These are phyloP conservation scores for Intubia oerlemansii DNA, from an alignment of 2,329 filamentous ascomycete genomes.

Conservation along the genomic window DNA sequence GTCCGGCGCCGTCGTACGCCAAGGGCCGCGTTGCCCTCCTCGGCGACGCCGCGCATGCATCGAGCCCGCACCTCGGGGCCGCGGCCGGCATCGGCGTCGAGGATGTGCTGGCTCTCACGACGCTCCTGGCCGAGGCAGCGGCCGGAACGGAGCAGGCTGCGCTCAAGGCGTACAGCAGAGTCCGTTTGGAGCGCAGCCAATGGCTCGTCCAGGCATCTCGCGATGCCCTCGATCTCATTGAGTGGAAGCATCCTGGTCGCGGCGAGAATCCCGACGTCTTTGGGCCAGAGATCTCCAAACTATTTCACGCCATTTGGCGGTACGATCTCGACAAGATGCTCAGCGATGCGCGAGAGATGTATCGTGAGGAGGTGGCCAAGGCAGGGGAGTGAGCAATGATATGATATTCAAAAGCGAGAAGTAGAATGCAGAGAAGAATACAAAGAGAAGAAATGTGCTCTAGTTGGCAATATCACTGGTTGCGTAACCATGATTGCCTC, in stretches of 20 bases:
- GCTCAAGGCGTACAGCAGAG: constrained; percentile 16
- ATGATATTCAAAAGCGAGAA: too few relatives aligned
- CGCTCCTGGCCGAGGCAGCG: constrained; percentile 11
- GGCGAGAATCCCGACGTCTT: constrained; percentile 16
- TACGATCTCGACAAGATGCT: constrained; percentile 16
- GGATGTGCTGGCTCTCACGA: constrained; percentile 24
- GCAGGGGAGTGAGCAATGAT: too few relatives aligned
- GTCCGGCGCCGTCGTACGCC: constrained; percentile 22
- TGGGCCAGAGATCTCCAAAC: constrained; percentile 15
- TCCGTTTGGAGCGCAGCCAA: constrained; percentile 19
- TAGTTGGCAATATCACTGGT: too few relatives aligned
- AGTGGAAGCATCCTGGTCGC: constrained; percentile 13
- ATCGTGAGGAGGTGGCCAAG: neutral
- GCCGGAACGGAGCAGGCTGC: constrained; percentile 10
- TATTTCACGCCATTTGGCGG: constrained; percentile 17
- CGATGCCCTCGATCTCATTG: constrained; percentile 17
- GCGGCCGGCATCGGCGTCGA: constrained; percentile 35
- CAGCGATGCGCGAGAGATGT: constrained; percentile 6
- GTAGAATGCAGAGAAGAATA: too few relatives aligned
- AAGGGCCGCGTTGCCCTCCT: constrained; percentile 23
- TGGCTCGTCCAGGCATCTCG: constrained; percentile 20
- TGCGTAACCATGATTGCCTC: too few relatives aligned
- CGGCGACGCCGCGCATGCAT: constrained; percentile 35
- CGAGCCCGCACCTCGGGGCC: constrained; percentile 30
- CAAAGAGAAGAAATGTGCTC: too few relatives aligned